A percentile compares a stretch with the other conserved stretches of the same genome.
Conservation (phyloP, 805 yeast species). For the Scheffersomyces amazonensis region DNA sequence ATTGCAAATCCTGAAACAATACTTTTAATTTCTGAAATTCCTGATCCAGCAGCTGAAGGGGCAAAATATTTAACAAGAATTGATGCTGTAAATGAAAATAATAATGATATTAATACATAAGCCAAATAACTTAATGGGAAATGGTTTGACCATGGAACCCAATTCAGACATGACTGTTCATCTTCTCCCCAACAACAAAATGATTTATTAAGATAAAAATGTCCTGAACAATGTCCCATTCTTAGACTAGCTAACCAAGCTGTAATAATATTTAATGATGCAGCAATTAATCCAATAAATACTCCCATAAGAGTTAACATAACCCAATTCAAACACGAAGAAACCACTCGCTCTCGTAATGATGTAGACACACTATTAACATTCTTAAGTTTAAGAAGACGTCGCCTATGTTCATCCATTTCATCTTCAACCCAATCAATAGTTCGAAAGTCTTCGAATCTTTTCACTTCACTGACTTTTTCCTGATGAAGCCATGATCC, state of each 20-base stretch:
- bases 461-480: conserved; percentile 35
- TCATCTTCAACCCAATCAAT: conserved; percentile 72
- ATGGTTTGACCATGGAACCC: conserved; percentile 64
- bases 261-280: conserved; percentile 73
- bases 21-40: conserved; percentile 94
- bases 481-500: conserved; percentile 41
- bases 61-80: conserved; percentile 67
- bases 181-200: conserved; percentile 80
- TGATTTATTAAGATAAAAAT: conserved; percentile 65
- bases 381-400: conserved; percentile 18
- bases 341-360: conserved; percentile 22
- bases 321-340: conserved; percentile 60
- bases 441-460: conserved; percentile 62
- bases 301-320: conserved; percentile 75
- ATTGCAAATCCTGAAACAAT: conserved; percentile 87
- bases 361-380: conserved; percentile 10
- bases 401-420: conserved; percentile 41
- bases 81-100: conserved; percentile 66
- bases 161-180: conserved; percentile 52
- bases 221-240: conserved; percentile 70
- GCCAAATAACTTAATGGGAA: conserved; percentile 48
- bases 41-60: conserved; percentile 95
- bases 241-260: conserved; percentile 82
- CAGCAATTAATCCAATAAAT: conserved; percentile 80
- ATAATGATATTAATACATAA: conserved; percentile 57